phyloP scores from a whole-genome alignment of 1,284 basidiomycete genomes.

The Rhizopogon parksii region DNA sequence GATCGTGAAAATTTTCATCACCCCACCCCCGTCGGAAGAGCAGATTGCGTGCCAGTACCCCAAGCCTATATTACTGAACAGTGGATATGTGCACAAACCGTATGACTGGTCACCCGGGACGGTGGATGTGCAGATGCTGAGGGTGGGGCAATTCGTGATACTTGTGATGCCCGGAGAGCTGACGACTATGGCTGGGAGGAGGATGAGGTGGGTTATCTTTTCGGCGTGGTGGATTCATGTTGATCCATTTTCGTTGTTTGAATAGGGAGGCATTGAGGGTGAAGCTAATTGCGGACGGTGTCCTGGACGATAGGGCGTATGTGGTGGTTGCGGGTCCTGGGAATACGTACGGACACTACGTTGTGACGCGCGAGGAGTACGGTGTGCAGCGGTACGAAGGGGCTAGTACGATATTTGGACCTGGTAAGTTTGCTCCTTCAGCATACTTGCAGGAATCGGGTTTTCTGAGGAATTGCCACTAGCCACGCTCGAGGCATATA shows the following conservation, averaged over 20 bases:
- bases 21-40: constrained; percentile 49
- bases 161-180: constrained; percentile 68
- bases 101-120: constrained; percentile 75
- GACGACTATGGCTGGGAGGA: constrained; percentile 57
- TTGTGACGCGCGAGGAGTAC: constrained; percentile 73
- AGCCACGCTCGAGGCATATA: constrained; percentile 76
- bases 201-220: constrained; percentile 38
- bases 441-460: not conserved
- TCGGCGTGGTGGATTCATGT: not conserved
- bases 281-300: constrained; percentile 52
- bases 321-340: constrained; percentile 75
- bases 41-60: constrained; percentile 72
- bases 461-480: constrained; percentile 3
- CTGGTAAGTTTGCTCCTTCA: constrained; percentile 41
- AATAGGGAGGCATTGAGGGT: constrained; percentile 55
- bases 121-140: constrained; percentile 75
- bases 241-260: constrained; percentile 1
- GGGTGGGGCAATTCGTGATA: constrained; percentile 74
- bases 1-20: constrained; percentile 68
- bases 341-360: constrained; percentile 75
- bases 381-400: constrained; percentile 76
- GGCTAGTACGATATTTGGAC: constrained; percentile 74
- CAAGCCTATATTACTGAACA: constrained; percentile 76
- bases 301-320: constrained; percentile 61
- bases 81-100: constrained; percentile 61